Base-by-base conservation (phyloP, 768 basidiomycete species). In the Pleurotus tuoliensis region DNA sequence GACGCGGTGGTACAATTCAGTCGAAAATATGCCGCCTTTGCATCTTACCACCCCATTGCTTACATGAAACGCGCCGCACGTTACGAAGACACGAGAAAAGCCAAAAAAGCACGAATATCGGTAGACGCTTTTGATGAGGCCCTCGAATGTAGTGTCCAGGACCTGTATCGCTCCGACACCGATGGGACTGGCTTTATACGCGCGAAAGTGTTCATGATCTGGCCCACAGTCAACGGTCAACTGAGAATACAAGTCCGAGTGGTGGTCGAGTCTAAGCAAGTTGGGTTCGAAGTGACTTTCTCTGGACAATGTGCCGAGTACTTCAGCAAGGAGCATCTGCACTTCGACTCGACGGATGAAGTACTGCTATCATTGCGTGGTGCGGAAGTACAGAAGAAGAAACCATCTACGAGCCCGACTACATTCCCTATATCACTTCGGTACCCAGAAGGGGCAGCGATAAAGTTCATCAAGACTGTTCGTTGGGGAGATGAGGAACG, bases 291-390 rank as follows among this genome's bases (percentile, higher is more conserved):
- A 24, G 71, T 79, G 40, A 63, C 69, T 47, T 64, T 82, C 16
- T 62, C 69, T 3, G 72, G 74, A 45, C 54, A 51, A 20, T 71
- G 66, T 43, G 56, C 66, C 22, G 57, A 69, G 1, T 66, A 70
- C 58, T 69, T 78, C 44, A 51, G 64, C 7, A n/a, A 3, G 12
- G 8, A 41, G 16, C 61, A 68, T 20, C 66, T 86, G 7, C 52
- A 69, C 34, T 71, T 83, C 56, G 67, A 71, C 38, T 67, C 77
- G 5, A 66, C 69, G 2, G 78, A 82, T 55, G 67, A 68, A 40
- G 61, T 86, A 22, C 65, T 66, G n/a, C 52, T 86, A n/a, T 72
- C 78, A 15, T 71, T 85, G 16, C 76, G 72, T 56, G 81, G 81
- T 1, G 70, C 70, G 22, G 58, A 56, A 24, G 57, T 82, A 18